Evolutionary conservation across 2,329 filamentous ascomycete genomes (phyloP).

Genomic region (Trichoderma semiorbis): DNA sequence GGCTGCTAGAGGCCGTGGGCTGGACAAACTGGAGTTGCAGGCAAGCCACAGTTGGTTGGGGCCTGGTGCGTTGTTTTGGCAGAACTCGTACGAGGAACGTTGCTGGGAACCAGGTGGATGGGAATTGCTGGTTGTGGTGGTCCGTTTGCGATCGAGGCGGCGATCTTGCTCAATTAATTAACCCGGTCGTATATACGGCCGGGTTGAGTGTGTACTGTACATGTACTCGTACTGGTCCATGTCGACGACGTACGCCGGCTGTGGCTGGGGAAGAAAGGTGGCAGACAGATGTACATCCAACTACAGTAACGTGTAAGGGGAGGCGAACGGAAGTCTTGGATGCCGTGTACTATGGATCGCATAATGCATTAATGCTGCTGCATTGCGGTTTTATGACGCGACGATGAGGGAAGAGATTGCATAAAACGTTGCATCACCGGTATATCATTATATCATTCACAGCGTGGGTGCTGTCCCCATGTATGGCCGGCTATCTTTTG

Average conservation of each 20-base stretch:
- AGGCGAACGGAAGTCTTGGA: background rate
- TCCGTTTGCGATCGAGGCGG: slow-evolving; percentile 7
- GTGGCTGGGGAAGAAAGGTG: background rate
- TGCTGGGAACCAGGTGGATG: background rate
- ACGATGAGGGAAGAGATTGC: slow-evolving; percentile 13
- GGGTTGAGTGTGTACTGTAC: background rate
- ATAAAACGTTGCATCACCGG: slow-evolving; percentile 5
- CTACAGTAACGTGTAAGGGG: background rate
- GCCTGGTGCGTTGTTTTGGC: background rate
- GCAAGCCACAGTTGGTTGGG: background rate
- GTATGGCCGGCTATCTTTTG: background rate
- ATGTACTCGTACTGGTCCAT: background rate
- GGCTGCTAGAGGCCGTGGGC: background rate
- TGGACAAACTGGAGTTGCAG: background rate
- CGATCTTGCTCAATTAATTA: background rate
- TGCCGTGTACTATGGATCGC: background rate
- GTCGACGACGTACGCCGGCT: background rate
- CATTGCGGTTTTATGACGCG: slow-evolving; percentile 1
- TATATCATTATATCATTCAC: background rate
- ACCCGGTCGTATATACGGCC: background rate
- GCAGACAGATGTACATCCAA: background rate
- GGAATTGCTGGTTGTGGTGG: background rate
- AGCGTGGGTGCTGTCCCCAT: background rate
- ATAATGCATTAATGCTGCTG: background rate
- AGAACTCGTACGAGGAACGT: background rate